Evolutionary conservation across 169 alveolate species (phyloP).

Genomic region (Plasmodium inui): DNA sequence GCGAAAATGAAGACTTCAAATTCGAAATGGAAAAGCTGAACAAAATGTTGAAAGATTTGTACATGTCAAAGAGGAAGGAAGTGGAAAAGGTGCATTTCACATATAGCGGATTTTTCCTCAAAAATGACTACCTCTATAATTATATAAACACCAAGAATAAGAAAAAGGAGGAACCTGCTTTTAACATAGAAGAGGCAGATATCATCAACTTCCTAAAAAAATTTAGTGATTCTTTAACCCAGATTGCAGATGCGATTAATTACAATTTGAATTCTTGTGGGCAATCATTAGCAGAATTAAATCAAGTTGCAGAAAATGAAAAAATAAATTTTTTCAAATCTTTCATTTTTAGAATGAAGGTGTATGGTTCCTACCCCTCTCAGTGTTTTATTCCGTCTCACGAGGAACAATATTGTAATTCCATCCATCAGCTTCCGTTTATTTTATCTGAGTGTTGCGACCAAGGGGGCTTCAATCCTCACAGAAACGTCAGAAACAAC

Average conservation of each 20-base stretch:
- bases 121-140: conserved; percentile 59
- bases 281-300: conserved; percentile 51
- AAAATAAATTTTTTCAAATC: conserved; percentile 66
- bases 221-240: conserved; percentile 59
- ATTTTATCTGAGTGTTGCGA: conserved; percentile 46
- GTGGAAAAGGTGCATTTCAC: conserved; percentile 69
- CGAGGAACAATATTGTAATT: conserved; percentile 26
- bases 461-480: background rate
- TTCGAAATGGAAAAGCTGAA: conserved; percentile 60
- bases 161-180: conserved; percentile 22
- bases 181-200: conserved; percentile 62
- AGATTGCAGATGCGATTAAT: conserved; percentile 31
- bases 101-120: conserved; percentile 67
- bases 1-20: conserved; percentile 52
- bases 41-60: conserved; percentile 51
- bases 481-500: background rate
- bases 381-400: conserved; percentile 42
- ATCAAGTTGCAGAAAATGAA: conserved; percentile 37
- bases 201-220: conserved; percentile 31
- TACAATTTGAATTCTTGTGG: conserved; percentile 65
- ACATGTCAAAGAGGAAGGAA: conserved; percentile 75
- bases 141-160: conserved; percentile 46
- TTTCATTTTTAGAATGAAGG: conserved; percentile 63
- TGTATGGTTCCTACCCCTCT: conserved; percentile 68
- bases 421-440: conserved; percentile 53